Evolutionary conservation across 805 yeast species (phyloP), one percentile per base, ranked within the genome.

Genomic region (Kregervanrija pseudodelftensis): DNA sequence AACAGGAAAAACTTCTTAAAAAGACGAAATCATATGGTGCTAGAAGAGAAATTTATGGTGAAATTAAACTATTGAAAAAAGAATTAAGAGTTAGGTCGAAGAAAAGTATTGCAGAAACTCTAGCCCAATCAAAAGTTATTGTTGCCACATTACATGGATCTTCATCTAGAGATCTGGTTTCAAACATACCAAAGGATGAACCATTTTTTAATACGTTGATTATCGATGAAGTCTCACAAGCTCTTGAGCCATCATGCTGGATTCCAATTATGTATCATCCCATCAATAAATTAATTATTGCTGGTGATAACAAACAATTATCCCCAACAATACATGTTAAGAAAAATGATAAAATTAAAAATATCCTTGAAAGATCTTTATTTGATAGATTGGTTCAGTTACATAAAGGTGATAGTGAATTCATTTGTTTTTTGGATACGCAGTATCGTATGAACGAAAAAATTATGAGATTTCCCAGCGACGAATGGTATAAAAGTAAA

Each of bases 161-260:
- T 0, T 88, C 95, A 9, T 71, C 88, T 0, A 69, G 80, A 53
- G 89, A 84, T 40, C 63, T 89, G 9, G 68, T 75, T n/a, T 69
- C 76, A 3, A 64, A 80, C 36, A 58, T 64, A 4, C 59, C 63
- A 31, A 63, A 63, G 28, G 39, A 41, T 14, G 60, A 56, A 8
- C 66, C 7, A 33, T 58, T 80, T 11, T 87, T 91, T 57, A 87
- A 86, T 51, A 79, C 95, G 0, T 69, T 91, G 31, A 85, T 93
- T 11, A 90, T 91, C 33, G 99, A 91, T 64, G 99, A 91, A 63
- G 96, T 91, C 0, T 88, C 97, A 0, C 99, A 91, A 61, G 75
- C 96, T 10, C 65, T 91, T 44, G 96, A 91, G 57, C 95, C 97
- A 1, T 95, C 91, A 52, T 89, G 97, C 56, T 90, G 97, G 97